phyloP scores from a whole-genome alignment of 176 grass and related monocot genomes.

The Elymus sibiricus region DNA sequence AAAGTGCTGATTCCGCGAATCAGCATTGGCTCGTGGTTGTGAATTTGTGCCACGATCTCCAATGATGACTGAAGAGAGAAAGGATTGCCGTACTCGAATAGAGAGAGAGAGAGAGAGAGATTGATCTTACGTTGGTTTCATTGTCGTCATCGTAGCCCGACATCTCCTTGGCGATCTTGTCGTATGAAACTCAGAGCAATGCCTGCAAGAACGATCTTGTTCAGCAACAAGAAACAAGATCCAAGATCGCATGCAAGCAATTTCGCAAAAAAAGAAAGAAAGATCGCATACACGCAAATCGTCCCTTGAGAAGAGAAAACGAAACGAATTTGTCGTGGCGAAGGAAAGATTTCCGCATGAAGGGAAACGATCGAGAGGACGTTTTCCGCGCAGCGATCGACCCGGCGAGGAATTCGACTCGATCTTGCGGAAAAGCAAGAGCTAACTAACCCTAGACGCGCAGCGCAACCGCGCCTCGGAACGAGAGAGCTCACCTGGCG shows the following conservation, averaged over 20 bases:
- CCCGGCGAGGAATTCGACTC: not conserved
- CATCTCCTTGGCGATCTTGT: slow-evolving; percentile 9
- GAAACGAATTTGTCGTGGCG: not conserved
- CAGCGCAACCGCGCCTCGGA: not conserved
- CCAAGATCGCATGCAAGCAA: not conserved
- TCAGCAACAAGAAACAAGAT: not conserved
- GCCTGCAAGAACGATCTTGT: not conserved
- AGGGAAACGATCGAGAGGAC: not conserved
- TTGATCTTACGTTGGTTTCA: slow-evolving; percentile 25
- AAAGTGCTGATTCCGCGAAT: not conserved
- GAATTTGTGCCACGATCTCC: not conserved
- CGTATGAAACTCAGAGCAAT: not conserved
- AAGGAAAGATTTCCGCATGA: not conserved
- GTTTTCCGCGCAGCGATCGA: not conserved
- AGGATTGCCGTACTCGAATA: not conserved
- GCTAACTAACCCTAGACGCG: not conserved
- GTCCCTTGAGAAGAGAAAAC: not conserved
- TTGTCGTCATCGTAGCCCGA: not conserved
- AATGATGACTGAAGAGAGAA: not conserved
- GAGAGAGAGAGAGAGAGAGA: not conserved
- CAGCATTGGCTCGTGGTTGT: not conserved
- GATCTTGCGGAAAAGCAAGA: not conserved
- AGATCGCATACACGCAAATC: not conserved
- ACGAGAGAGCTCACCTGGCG: not conserved
- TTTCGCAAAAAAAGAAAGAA: no score